Evolutionary conservation across 129 eudicot genomes (phyloP).

Genomic region (Logfia minima): DNA sequence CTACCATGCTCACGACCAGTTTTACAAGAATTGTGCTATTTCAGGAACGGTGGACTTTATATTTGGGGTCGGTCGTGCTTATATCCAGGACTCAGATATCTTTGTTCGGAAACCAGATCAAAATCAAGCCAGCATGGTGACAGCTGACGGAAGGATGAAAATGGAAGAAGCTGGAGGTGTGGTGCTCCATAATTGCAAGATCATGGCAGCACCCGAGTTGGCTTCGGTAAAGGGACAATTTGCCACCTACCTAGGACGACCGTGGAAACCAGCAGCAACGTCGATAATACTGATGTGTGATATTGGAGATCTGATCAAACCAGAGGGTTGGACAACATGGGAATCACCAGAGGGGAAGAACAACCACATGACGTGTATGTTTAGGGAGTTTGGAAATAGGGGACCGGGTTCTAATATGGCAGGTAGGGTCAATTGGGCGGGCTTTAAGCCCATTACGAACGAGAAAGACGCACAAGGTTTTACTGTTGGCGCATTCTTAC

Average conservation of each 20-base stretch:
- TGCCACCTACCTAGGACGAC: conserved; percentile 54
- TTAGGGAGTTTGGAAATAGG: conserved; percentile 43
- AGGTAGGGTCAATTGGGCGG: conserved; percentile 40
- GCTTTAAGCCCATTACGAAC: conserved; percentile 15
- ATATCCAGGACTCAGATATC: conserved; percentile 57
- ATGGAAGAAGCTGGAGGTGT: conserved; percentile 40
- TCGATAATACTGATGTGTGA: conserved; percentile 46
- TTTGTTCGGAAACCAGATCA: conserved; percentile 39
- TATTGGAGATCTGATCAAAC: conserved; percentile 52
- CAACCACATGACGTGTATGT: conserved; percentile 44
- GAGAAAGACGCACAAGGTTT: conserved; percentile 34
- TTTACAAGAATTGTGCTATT: conserved; percentile 53
- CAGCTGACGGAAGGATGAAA: conserved; percentile 56
- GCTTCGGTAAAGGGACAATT: conserved; percentile 33
- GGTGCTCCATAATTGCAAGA: conserved; percentile 56
- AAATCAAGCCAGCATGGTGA: conserved; percentile 51
- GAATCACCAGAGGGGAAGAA: conserved; percentile 29
- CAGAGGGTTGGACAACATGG: conserved; percentile 59
- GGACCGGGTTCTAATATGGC: conserved; percentile 55
- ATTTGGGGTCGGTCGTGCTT: conserved; percentile 53
- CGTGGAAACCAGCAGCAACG: conserved; percentile 49
- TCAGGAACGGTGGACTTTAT: conserved; percentile 66
- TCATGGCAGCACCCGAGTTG: conserved; percentile 38
- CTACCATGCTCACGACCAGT: conserved; percentile 52
- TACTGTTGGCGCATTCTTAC: conserved; percentile 38